These are phyloP conservation scores for Neurospora sp. DNA, from an alignment of 495 filamentous ascomycete genomes.

Conservation along the genomic window DNA sequence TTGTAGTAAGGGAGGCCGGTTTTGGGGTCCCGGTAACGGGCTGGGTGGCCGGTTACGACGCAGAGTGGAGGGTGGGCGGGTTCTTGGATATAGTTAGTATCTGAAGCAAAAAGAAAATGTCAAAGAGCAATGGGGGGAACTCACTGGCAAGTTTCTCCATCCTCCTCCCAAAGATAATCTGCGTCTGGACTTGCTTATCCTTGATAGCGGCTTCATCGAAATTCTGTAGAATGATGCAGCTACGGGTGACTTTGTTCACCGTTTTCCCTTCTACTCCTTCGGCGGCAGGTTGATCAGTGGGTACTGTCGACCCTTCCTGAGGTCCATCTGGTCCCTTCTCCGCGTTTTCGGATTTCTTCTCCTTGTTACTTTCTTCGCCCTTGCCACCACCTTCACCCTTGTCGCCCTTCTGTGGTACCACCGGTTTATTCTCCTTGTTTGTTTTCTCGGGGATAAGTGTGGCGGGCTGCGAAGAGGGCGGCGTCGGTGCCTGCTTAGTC, in stretches of 20 bases:
- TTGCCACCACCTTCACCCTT: neutral
- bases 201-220: constrained; percentile 45
- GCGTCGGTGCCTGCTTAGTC: neutral
- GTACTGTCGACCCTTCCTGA: constrained; percentile 5
- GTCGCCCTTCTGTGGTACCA: neutral
- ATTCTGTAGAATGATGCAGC: constrained; percentile 47
- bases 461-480: constrained; percentile 1
- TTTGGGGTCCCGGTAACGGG: constrained; percentile 64
- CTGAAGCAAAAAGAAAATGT: neutral
- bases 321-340: constrained; percentile 12
- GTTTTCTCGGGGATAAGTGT: neutral
- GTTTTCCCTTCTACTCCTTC: constrained; percentile 9
- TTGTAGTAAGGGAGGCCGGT: constrained; percentile 71
- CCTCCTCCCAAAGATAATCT: constrained; percentile 42
- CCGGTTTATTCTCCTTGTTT: neutral
- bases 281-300: constrained; percentile 10
- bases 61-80: constrained; percentile 46
- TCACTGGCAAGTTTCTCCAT: constrained; percentile 44
- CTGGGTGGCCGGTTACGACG: constrained; percentile 70
- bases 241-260: constrained; percentile 28
- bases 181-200: constrained; percentile 43
- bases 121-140: constrained; percentile 3
- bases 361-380: neutral
- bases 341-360: neutral
- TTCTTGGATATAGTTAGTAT: constrained; percentile 25